phyloP scores from a whole-genome alignment of 352 stramenopile species.

The Aphanomyces euteiches region DNA sequence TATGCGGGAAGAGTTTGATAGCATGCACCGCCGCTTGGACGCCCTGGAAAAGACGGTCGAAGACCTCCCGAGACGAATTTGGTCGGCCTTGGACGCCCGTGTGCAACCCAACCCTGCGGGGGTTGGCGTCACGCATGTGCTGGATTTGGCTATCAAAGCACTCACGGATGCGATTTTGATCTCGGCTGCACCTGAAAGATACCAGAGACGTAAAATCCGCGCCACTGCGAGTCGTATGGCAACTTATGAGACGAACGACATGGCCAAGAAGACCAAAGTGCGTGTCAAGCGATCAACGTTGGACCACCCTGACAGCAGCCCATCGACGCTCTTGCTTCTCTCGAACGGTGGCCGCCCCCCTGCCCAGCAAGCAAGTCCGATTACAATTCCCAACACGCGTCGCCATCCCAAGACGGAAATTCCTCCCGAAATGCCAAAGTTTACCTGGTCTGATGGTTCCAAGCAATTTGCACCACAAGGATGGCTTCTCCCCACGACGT shows the following conservation, averaged over 20 bases:
- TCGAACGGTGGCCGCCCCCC: neutral
- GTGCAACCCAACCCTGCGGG: neutral
- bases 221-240: neutral
- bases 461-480: slow-evolving; percentile 20
- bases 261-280: neutral
- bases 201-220: neutral
- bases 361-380: neutral
- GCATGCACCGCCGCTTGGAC: slow-evolving; percentile 6
- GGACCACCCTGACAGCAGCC: slow-evolving; percentile 14
- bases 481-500: slow-evolving; percentile 12
- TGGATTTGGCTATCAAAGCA: slow-evolving; percentile 12
- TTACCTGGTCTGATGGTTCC: slow-evolving; percentile 12
- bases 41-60: slow-evolving; percentile 13
- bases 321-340: slow-evolving; percentile 9
- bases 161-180: slow-evolving; percentile 19
- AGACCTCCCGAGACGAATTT: neutral
- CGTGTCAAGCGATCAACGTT: neutral
- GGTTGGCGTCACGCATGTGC: neutral
- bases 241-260: neutral
- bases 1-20: neutral
- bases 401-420: slow-evolving; percentile 14
- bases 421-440: neutral
- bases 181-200: neutral
- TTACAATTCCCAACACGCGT: slow-evolving; percentile 20
- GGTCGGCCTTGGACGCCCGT: neutral